phyloP scores from a whole-genome alignment of 2,329 filamentous ascomycete species.

The Phoma sp. region DNA sequence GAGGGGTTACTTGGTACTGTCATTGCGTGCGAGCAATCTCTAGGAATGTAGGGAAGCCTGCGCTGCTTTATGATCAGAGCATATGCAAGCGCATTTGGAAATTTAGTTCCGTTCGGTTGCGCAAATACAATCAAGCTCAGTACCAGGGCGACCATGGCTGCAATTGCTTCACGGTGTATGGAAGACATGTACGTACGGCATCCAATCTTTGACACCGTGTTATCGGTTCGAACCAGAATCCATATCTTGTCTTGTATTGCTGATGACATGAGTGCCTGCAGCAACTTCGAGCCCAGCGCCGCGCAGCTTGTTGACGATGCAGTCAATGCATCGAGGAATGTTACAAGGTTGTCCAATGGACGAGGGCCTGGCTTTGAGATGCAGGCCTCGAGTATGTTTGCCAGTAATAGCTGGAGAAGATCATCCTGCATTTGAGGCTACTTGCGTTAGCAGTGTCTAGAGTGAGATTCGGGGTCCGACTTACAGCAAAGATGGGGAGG shows the following conservation, averaged over 20 bases:
- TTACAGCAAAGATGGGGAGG: slow-evolving; percentile 37
- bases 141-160: slow-evolving; percentile 38
- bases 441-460: slow-evolving; percentile 8
- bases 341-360: slow-evolving; percentile 15
- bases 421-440: slow-evolving; percentile 31
- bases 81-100: slow-evolving; percentile 26
- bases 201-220: background rate
- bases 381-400: slow-evolving; percentile 22
- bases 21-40: slow-evolving; percentile 27
- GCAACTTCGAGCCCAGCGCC: slow-evolving; percentile 27
- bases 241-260: slow-evolving; percentile 30
- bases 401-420: slow-evolving; percentile 22
- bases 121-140: slow-evolving; percentile 31
- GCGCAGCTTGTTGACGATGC: slow-evolving; percentile 16
- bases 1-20: slow-evolving; percentile 1
- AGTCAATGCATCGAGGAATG: slow-evolving; percentile 28
- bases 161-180: slow-evolving; percentile 24
- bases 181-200: slow-evolving; percentile 25
- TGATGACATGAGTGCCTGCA: slow-evolving; percentile 33
- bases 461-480: background rate
- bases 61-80: slow-evolving; percentile 40
- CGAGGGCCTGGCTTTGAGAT: slow-evolving; percentile 6
- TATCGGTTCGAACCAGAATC: slow-evolving; percentile 19
- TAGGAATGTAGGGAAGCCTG: slow-evolving; percentile 14
- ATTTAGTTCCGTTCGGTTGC: slow-evolving; percentile 19